Evolutionary conservation across 2,329 filamentous ascomycete species (phyloP).

Genomic region (Fusarium buharicum): DNA sequence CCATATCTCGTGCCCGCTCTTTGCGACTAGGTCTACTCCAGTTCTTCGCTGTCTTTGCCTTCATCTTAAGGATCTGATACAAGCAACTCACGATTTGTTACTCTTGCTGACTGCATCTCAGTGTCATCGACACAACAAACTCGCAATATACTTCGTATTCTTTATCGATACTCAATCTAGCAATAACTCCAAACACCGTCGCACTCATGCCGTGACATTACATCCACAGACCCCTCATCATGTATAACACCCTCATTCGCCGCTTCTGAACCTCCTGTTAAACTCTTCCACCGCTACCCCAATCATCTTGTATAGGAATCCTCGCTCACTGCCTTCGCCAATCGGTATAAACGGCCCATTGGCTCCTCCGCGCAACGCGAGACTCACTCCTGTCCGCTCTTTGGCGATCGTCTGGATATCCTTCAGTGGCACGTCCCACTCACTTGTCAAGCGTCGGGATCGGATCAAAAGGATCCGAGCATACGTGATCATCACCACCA

Average conservation of each 20-base stretch:
- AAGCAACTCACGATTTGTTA: no score
- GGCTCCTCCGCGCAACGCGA: constrained; percentile 86
- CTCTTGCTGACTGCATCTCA: no score
- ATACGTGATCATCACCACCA: constrained; percentile 90
- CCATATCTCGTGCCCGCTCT: no score
- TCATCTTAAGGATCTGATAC: no score
- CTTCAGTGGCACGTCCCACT: constrained; percentile 96
- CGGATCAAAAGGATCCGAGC: constrained; percentile 89
- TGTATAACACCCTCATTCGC: constrained; percentile 40
- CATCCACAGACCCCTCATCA: not conserved
- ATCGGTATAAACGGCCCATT: constrained; percentile 97
- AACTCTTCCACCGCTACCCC: constrained; percentile 74
- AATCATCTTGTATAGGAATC: constrained; percentile 73
- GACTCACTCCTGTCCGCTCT: constrained; percentile 91
- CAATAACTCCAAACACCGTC: constrained; percentile 25
- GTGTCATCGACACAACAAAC: no score
- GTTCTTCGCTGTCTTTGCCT: no score
- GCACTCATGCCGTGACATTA: constrained; percentile 1
- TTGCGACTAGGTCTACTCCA: no score
- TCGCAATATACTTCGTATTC: constrained; percentile 5
- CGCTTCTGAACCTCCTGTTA: constrained; percentile 67
- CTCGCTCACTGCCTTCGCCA: constrained; percentile 79
- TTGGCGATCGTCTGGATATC: constrained; percentile 98
- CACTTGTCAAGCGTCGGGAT: constrained; percentile 83
- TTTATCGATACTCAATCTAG: constrained; percentile 4